Percentiles rank a stretch among this genome's conserved stretches.
phyloP scores from a whole-genome alignment of 164 flowering plant genomes.

The Umbellularia californica region DNA sequence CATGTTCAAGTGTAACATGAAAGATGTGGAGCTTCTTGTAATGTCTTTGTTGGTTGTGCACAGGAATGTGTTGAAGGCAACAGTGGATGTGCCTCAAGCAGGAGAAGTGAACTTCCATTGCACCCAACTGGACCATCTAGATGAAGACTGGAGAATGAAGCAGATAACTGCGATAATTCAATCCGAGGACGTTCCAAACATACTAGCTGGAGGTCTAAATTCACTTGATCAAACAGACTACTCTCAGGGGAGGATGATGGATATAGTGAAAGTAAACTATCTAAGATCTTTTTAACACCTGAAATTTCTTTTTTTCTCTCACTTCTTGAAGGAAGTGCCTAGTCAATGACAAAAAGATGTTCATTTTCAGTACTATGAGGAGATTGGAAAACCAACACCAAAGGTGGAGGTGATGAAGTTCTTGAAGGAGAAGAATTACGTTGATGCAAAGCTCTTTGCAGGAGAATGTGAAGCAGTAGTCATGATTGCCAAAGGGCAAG shows the following conservation, averaged over 20 bases:
- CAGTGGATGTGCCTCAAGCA: conserved; percentile 65
- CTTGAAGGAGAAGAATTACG: conserved; percentile 61
- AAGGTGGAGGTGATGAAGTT: conserved; percentile 77
- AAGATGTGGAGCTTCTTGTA: not conserved
- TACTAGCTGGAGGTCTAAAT: conserved; percentile 87
- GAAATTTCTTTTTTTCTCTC: not conserved
- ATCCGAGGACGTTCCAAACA: conserved; percentile 59
- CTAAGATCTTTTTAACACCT: not conserved
- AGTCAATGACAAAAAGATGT: not conserved
- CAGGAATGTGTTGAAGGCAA: conserved; percentile 89
- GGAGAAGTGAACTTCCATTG: conserved; percentile 85
- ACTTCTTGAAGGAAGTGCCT: not conserved
- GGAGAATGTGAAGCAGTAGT: conserved; percentile 94
- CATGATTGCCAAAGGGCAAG: conserved; percentile 95
- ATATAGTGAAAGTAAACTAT: conserved; percentile 66
- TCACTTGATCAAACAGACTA: conserved; percentile 91
- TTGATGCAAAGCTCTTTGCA: conserved; percentile 82
- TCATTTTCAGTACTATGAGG: conserved; percentile 73
- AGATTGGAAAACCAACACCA: conserved; percentile 91
- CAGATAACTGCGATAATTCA: conserved; percentile 77
- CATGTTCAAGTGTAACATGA: not conserved
- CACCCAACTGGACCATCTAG: conserved; percentile 89
- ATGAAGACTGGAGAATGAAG: conserved; percentile 96
- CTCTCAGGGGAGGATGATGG: conserved; percentile 82
- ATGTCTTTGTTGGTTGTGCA: not conserved